These are phyloP conservation scores for Mortierella antarctica DNA, from an alignment of 192 early-diverging fungal genomes.

Conservation along the genomic window DNA sequence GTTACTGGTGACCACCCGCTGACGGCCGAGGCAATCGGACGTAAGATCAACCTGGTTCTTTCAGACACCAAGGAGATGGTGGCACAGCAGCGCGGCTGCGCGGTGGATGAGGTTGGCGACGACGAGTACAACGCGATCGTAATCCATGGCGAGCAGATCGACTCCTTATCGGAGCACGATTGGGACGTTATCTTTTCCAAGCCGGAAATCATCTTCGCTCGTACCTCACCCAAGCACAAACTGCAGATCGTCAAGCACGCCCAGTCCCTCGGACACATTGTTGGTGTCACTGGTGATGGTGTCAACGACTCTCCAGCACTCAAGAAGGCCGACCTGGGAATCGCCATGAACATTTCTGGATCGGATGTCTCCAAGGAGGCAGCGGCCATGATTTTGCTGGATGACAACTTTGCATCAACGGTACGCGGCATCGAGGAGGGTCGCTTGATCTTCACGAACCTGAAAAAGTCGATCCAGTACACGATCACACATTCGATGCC, in stretches of 20 bases:
- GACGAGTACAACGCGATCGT: constrained; percentile 89
- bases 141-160: constrained; percentile 91
- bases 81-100: constrained; percentile 71
- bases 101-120: constrained; percentile 73
- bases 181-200: constrained; percentile 96
- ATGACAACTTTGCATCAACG: constrained; percentile 98
- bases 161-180: constrained; percentile 79
- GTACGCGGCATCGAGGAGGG: constrained; percentile 94
- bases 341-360: constrained; percentile 96
- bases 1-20: constrained; percentile 96
- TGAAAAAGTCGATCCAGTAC: constrained; percentile 96
- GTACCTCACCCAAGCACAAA: constrained; percentile 97
- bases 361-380: constrained; percentile 97
- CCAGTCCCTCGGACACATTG: constrained; percentile 91
- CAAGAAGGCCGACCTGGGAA: constrained; percentile 96
- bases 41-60: constrained; percentile 95
- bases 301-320: constrained; percentile 98
- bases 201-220: constrained; percentile 95
- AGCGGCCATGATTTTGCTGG: constrained; percentile 95
- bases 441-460: constrained; percentile 92
- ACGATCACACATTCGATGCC: constrained; percentile 90
- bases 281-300: constrained; percentile 97
- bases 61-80: constrained; percentile 86
- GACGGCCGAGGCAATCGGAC: constrained; percentile 94
- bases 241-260: constrained; percentile 95